These are phyloP conservation scores for Heliamphora pulchella DNA, from an alignment of 179 eudicot genomes.

Conservation along the genomic window DNA sequence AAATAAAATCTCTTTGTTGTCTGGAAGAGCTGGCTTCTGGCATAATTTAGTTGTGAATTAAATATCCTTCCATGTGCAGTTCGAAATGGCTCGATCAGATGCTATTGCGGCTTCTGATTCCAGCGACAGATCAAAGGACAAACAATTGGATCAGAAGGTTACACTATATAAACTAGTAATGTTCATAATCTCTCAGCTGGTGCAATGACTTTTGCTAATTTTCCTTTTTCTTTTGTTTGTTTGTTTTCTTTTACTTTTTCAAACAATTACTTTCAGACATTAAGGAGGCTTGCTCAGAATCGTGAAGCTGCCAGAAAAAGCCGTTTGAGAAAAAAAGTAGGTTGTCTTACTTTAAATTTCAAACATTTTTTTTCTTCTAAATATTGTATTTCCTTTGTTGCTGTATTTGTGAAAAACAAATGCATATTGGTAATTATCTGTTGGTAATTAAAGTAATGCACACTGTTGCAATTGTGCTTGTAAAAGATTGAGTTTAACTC, in stretches of 20 bases:
- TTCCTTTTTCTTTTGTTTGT: not conserved
- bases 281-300: conserved; percentile 91
- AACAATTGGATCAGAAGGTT: conserved; percentile 78
- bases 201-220: not conserved
- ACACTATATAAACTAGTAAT: not conserved
- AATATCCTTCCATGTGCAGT: conserved; percentile 25
- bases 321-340: conserved; percentile 79
- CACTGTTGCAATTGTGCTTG: not conserved
- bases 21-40: not conserved
- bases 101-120: conserved; percentile 51
- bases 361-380: not conserved
- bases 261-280: conserved; percentile 44
- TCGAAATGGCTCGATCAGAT: conserved; percentile 31
- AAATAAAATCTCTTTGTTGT: not conserved
- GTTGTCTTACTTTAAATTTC: conserved; percentile 6
- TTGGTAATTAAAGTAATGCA: not conserved
- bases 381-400: not conserved
- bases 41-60: not conserved
- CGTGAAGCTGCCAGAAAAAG: conserved; percentile 99
- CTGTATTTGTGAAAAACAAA: conserved; percentile 1
- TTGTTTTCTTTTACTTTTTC: conserved; percentile 8
- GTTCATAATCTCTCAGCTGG: not conserved
- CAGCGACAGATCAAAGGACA: conserved; percentile 79
- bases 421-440: not conserved
- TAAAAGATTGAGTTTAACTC: not conserved